A percentile compares a stretch with the other conserved stretches of the same genome.
Conservation (phyloP, 257 asterid species). For the Fraxinus anomala region DNA sequence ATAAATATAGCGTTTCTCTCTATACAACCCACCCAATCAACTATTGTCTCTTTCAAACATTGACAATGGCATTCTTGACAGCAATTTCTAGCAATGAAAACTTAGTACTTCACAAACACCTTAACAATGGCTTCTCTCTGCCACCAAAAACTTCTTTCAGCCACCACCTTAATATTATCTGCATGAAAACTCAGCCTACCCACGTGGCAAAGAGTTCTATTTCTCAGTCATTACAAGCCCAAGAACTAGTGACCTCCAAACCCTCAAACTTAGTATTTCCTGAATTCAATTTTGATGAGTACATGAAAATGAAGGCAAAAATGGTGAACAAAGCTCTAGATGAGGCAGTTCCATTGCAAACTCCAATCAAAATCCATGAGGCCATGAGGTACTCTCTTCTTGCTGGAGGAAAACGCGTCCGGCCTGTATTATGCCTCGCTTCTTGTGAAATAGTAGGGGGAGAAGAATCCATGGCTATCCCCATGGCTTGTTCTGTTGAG, state of each 20-base stretch:
- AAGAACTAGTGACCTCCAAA: slow-evolving; percentile 22
- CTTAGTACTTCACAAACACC: slow-evolving; percentile 23
- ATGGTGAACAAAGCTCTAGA: slow-evolving; percentile 55
- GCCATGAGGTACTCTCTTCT: slow-evolving; percentile 78
- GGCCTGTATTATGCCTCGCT: slow-evolving; percentile 68
- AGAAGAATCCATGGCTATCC: slow-evolving; percentile 44
- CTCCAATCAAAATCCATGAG: slow-evolving; percentile 53
- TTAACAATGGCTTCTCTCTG: background rate
- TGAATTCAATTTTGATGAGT: slow-evolving; percentile 46
- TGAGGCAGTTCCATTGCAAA: slow-evolving; percentile 56
- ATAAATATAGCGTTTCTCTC: background rate
- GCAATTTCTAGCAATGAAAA: slow-evolving; percentile 29
- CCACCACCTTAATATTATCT: slow-evolving; percentile 7
- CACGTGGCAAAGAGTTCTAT: slow-evolving; percentile 29
- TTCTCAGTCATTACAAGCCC: slow-evolving; percentile 25
- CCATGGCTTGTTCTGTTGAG: slow-evolving; percentile 63
- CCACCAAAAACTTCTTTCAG: slow-evolving; percentile 12
- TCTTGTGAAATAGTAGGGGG: slow-evolving; percentile 67
- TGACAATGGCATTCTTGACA: slow-evolving; percentile 47
- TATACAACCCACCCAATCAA: background rate
- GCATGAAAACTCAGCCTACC: slow-evolving; percentile 35
- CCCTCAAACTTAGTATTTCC: slow-evolving; percentile 28
- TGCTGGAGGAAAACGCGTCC: slow-evolving; percentile 64
- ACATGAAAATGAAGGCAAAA: slow-evolving; percentile 46
- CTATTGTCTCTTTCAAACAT: background rate